Percentiles rank a stretch among this genome's conserved stretches.
These are phyloP conservation scores for Cubamyces sp. DNA, from an alignment of 768 basidiomycete genomes.

Conservation along the genomic window DNA sequence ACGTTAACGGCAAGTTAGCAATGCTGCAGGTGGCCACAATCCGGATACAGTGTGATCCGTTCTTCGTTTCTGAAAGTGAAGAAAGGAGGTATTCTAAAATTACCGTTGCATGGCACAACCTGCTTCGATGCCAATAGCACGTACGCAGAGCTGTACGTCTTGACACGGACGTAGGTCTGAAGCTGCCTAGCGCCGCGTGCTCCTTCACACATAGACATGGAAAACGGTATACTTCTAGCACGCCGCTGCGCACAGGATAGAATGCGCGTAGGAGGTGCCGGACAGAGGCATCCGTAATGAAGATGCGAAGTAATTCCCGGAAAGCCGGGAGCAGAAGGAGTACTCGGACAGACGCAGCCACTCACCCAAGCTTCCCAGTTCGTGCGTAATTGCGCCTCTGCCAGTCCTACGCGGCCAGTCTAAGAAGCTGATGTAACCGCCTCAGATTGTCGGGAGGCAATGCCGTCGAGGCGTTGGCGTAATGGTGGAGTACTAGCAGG, in stretches of 20 bases:
- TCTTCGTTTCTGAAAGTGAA: neutral
- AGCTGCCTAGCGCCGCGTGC: no score
- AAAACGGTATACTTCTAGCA: neutral
- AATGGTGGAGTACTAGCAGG: neutral
- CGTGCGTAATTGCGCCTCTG: slow-evolving; percentile 3
- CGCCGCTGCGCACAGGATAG: neutral
- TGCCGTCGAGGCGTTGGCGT: neutral
- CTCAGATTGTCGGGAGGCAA: neutral
- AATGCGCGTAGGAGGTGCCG: neutral
- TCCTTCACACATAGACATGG: neutral
- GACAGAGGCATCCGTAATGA: neutral
- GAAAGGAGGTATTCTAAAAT: neutral
- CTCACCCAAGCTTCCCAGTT: slow-evolving; percentile 9
- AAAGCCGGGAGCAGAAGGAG: neutral
- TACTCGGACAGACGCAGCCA: neutral
- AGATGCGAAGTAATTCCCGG: no score
- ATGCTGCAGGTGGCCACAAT: neutral
- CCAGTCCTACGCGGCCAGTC: neutral
- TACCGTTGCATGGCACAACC: neutral
- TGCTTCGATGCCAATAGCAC: neutral
- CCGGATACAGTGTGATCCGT: neutral
- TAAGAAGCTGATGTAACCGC: neutral
- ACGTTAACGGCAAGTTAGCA: neutral
- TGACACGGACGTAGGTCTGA: no score
- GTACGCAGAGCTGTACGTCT: no score